phyloP scores from a whole-genome alignment of 257 asterid species.

The Petunia axillaris region DNA sequence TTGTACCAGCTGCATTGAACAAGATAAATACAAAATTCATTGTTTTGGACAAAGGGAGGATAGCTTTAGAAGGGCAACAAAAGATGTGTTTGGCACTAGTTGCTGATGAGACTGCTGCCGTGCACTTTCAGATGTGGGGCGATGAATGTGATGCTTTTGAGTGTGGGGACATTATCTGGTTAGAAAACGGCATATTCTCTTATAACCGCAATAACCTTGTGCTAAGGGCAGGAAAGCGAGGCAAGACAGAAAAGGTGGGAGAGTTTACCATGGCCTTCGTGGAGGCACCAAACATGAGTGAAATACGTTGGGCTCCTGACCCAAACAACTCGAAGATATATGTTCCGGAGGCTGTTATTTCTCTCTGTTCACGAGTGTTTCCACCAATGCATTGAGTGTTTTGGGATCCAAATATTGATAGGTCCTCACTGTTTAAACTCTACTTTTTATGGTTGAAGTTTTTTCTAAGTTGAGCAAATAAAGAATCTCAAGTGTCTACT shows the following conservation, averaged over 20 bases:
- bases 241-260: conserved; percentile 61
- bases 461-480: conserved; percentile 10
- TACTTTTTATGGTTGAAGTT: neutral
- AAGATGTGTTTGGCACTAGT: conserved; percentile 61
- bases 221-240: conserved; percentile 76
- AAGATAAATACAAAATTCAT: conserved; percentile 58
- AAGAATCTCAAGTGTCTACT: neutral
- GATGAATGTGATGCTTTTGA: conserved; percentile 71
- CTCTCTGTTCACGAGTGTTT: conserved; percentile 56
- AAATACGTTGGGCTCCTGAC: conserved; percentile 61
- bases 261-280: conserved; percentile 67
- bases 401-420: neutral
- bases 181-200: conserved; percentile 71
- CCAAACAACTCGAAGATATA: conserved; percentile 43
- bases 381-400: conserved; percentile 39
- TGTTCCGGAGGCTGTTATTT: conserved; percentile 46
- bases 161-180: conserved; percentile 57
- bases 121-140: conserved; percentile 80
- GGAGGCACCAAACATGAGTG: conserved; percentile 77
- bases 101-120: conserved; percentile 88
- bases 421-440: neutral
- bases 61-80: conserved; percentile 39
- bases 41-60: conserved; percentile 63
- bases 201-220: conserved; percentile 49
- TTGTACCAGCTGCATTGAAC: conserved; percentile 70